Evolutionary conservation across 208 protist species (phyloP).

Genomic region (Novymonas esmeraldas): DNA sequence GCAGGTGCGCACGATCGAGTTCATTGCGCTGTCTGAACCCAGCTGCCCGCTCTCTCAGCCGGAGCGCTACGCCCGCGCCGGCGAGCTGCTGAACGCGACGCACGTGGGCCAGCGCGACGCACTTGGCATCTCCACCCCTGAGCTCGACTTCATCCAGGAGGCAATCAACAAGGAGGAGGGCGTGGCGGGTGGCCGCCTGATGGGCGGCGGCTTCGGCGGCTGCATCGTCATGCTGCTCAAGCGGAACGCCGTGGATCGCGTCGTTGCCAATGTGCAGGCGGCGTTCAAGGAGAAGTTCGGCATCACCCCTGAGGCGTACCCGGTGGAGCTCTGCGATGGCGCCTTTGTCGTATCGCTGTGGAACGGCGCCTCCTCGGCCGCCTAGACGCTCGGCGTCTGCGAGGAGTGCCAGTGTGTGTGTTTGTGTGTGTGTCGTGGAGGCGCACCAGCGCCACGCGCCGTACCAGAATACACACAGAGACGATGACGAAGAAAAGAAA

Average conservation of each 20-base stretch:
- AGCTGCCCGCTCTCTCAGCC: conserved; percentile 41
- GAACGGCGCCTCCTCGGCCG: conserved; percentile 20
- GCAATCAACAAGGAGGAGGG: conserved; percentile 58
- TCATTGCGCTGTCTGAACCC: conserved; percentile 53
- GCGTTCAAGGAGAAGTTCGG: conserved; percentile 57
- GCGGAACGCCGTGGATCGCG: conserved; percentile 50
- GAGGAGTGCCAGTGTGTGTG: not conserved
- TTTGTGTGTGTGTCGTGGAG: not conserved
- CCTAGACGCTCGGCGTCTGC: conserved; percentile 14
- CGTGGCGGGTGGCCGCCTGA: conserved; percentile 73
- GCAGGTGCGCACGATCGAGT: conserved; percentile 63
- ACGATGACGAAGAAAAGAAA: no score
- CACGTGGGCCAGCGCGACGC: conserved; percentile 64
- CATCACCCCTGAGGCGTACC: conserved; percentile 51
- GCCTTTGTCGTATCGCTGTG: conserved; percentile 52
- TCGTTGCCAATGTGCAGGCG: conserved; percentile 43
- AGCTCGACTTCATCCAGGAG: conserved; percentile 78
- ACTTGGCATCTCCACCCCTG: conserved; percentile 65
- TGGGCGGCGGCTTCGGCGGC: conserved; percentile 88
- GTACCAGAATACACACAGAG: no score
- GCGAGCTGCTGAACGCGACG: conserved; percentile 62
- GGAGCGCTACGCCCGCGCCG: conserved; percentile 47
- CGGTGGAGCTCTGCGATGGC: conserved; percentile 57
- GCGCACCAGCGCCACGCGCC: no score
- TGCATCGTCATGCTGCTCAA: conserved; percentile 66